Percentiles rank a stretch among this genome's conserved stretches.
Evolutionary conservation across 495 filamentous ascomycete genomes (phyloP).

Genomic region (Baudoinia panamericana): DNA sequence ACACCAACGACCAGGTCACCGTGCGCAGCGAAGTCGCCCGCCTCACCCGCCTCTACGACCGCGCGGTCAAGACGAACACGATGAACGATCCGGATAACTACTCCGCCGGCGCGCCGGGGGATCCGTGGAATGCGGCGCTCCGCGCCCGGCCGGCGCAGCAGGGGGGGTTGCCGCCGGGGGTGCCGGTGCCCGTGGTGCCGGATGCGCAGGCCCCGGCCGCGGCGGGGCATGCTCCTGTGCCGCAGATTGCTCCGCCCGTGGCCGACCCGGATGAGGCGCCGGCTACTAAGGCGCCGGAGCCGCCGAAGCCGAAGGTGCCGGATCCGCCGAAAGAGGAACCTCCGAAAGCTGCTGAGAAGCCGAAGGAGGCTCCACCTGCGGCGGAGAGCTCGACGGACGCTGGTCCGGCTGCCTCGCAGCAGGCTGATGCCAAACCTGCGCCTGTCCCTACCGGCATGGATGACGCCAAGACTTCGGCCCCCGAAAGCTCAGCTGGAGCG

Average conservation of each 20-base stretch:
- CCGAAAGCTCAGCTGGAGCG: too few relatives aligned
- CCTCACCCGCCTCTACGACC: constrained; percentile 21
- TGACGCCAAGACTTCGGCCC: too few relatives aligned
- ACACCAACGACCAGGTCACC: constrained; percentile 16
- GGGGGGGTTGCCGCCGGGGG: background rate
- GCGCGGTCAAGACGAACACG: constrained; percentile 19
- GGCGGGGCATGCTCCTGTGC: background rate
- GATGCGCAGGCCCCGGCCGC: background rate
- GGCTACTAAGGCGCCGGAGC: constrained; percentile 6
- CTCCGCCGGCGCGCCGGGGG: constrained; percentile 8
- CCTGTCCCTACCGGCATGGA: too few relatives aligned
- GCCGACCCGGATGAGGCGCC: constrained; percentile 10
- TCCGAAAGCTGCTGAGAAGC: too few relatives aligned
- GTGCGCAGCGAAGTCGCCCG: constrained; percentile 23
- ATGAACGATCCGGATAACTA: constrained; percentile 22
- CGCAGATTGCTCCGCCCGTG: background rate
- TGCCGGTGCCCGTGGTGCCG: background rate
- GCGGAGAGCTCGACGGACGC: too few relatives aligned
- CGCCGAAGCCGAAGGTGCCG: background rate
- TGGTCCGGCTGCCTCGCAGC: too few relatives aligned
- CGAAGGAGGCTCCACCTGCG: too few relatives aligned
- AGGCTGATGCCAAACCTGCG: too few relatives aligned
- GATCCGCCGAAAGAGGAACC: background rate
- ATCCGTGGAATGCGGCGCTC: constrained; percentile 8
- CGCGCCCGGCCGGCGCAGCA: constrained; percentile 10